phyloP scores from a whole-genome alignment of 805 yeast species.

The Barnettozyma sp. region DNA sequence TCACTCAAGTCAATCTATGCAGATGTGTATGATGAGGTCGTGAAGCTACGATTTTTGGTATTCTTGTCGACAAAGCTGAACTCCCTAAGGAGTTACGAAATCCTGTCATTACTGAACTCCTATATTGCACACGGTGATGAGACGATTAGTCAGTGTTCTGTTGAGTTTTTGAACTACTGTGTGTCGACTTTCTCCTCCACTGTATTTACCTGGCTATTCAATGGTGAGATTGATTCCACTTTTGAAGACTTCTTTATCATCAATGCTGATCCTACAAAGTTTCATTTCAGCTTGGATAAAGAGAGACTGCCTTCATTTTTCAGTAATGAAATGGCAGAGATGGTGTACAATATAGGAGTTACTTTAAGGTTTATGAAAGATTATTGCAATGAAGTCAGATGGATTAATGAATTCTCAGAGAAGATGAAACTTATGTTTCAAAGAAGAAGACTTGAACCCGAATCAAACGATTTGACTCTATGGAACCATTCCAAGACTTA shows the following conservation, averaged over 20 bases:
- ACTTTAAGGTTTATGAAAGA: slow-evolving; percentile 55
- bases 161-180: slow-evolving; percentile 37
- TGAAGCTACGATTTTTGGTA: slow-evolving; percentile 51
- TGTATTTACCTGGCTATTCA: slow-evolving; percentile 57
- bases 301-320: slow-evolving; percentile 42
- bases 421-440: slow-evolving; percentile 12
- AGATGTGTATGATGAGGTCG: slow-evolving; percentile 43
- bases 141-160: slow-evolving; percentile 37
- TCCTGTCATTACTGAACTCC: slow-evolving; percentile 45
- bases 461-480: slow-evolving; percentile 3
- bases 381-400: slow-evolving; percentile 60
- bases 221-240: slow-evolving; percentile 54
- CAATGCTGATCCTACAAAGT: slow-evolving; percentile 10
- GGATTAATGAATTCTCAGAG: slow-evolving; percentile 45
- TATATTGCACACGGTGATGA: slow-evolving; percentile 60
- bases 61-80: slow-evolving; percentile 33
- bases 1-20: slow-evolving; percentile 27
- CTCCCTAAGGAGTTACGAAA: slow-evolving; percentile 37
- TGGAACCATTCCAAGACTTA: slow-evolving; percentile 23
- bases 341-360: slow-evolving; percentile 64
- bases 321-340: slow-evolving; percentile 31
- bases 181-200: slow-evolving; percentile 55
- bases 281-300: slow-evolving; percentile 13
- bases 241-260: slow-evolving; percentile 50
- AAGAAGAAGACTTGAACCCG: slow-evolving; percentile 10